Percentiles rank a stretch among this genome's conserved stretches.
These are phyloP conservation scores for Naegleria gruberi DNA, from an alignment of 208 protist genomes.

Conservation along the genomic window DNA sequence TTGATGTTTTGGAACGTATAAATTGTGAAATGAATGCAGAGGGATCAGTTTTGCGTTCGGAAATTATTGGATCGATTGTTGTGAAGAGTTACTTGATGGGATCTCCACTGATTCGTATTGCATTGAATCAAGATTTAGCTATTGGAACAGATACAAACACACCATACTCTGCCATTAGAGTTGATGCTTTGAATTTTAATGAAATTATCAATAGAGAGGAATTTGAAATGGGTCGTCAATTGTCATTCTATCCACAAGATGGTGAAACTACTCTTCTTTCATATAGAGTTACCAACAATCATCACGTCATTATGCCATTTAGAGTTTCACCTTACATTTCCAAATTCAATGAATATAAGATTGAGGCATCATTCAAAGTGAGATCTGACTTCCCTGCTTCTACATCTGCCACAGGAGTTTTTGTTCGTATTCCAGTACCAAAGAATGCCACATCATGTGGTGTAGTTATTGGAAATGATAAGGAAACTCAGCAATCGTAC, in stretches of 20 bases:
- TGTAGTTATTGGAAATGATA: background rate
- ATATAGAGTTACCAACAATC: conserved; percentile 56
- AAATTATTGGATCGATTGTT: conserved; percentile 74
- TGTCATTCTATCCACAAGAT: conserved; percentile 60
- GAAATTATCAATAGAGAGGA: conserved; percentile 51
- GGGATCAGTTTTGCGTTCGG: conserved; percentile 48
- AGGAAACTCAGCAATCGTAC: conserved; percentile 37
- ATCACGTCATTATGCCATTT: conserved; percentile 46
- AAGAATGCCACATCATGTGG: conserved; percentile 36
- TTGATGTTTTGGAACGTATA: conserved; percentile 73
- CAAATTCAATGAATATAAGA: conserved; percentile 37
- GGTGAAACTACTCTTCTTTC: conserved; percentile 78
- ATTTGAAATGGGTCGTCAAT: conserved; percentile 59
- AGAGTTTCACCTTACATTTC: conserved; percentile 56
- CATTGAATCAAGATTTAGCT: conserved; percentile 66
- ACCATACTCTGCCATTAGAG: conserved; percentile 40
- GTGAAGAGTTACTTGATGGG: conserved; percentile 79
- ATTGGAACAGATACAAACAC: conserved; percentile 28
- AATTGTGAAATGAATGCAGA: conserved; percentile 55
- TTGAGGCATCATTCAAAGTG: conserved; percentile 44
- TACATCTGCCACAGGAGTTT: conserved; percentile 39
- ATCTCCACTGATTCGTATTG: conserved; percentile 62
- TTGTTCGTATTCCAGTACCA: conserved; percentile 49
- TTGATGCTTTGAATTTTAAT: conserved; percentile 76
- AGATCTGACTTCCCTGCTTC: conserved; percentile 45